These are phyloP conservation scores for Pseudogymnoascus sp. DNA, from an alignment of 2,329 filamentous ascomycete species.

Conservation along the genomic window DNA sequence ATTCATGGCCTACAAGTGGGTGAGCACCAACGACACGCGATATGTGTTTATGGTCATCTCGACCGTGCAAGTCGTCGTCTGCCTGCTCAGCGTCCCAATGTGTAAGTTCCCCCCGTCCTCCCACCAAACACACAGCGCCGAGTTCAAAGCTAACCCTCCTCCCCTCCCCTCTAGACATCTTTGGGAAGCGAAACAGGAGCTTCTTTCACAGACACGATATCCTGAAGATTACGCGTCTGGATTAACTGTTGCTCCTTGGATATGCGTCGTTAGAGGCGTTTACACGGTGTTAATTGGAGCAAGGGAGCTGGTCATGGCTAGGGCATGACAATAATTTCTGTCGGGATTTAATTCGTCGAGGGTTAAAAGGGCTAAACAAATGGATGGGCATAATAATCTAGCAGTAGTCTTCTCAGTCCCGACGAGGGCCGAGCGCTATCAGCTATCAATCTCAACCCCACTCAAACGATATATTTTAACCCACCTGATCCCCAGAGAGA, in stretches of 20 bases:
- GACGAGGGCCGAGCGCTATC: neutral
- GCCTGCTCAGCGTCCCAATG: constrained; percentile 66
- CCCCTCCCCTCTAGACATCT: constrained; percentile 51
- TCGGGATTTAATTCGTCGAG: neutral
- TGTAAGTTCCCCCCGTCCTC: constrained; percentile 50
- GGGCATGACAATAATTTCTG: neutral
- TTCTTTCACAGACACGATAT: constrained; percentile 73
- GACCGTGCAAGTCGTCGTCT: constrained; percentile 72
- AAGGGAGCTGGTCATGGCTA: neutral
- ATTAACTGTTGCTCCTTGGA: neutral
- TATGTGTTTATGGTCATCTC: constrained; percentile 62
- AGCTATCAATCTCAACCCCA: neutral
- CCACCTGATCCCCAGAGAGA: neutral
- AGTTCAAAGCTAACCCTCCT: constrained; percentile 12
- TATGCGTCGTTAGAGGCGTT: neutral
- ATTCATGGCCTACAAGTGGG: constrained; percentile 78
- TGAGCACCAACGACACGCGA: constrained; percentile 51
- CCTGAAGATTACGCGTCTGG: constrained; percentile 32
- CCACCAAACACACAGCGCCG: neutral
- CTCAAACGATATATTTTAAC: neutral
- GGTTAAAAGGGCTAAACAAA: neutral
- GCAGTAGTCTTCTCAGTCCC: neutral
- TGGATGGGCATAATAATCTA: neutral
- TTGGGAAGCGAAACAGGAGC: constrained; percentile 68
- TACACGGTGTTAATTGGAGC: neutral